Percentiles rank a stretch among this genome's conserved stretches.
Evolutionary conservation across 2,329 filamentous ascomycete species (phyloP).

Genomic region (Botryotinia narcissicola): DNA sequence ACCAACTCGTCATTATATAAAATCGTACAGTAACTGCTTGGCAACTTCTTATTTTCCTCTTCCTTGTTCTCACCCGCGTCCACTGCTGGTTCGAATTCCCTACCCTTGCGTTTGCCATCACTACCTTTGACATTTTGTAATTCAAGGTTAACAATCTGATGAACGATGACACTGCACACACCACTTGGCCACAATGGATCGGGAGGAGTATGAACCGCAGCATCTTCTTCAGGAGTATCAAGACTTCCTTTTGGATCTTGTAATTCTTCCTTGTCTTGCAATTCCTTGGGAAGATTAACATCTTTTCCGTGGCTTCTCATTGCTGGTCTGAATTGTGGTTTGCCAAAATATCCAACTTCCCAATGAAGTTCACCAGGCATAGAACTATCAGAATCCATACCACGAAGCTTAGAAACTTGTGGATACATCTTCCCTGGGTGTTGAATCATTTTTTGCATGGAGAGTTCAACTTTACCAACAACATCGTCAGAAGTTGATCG

Average conservation of each 20-base stretch:
- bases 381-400: slow-evolving; percentile 75
- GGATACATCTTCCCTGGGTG: slow-evolving; percentile 92
- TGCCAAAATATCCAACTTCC: slow-evolving; percentile 94
- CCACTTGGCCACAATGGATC: slow-evolving; percentile 97
- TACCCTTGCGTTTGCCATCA: slow-evolving; percentile 74
- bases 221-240: slow-evolving; percentile 73
- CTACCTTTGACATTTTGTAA: slow-evolving; percentile 89
- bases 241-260: slow-evolving; percentile 85
- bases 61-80: slow-evolving; percentile 82
- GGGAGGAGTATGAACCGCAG: slow-evolving; percentile 83
- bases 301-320: slow-evolving; percentile 86
- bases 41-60: slow-evolving; percentile 74
- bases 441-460: slow-evolving; percentile 92
- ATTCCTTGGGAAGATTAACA: slow-evolving; percentile 67
- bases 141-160: slow-evolving; percentile 94
- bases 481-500: slow-evolving; percentile 90
- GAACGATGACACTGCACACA: slow-evolving; percentile 79
- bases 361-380: slow-evolving; percentile 95
- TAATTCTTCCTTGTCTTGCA: slow-evolving; percentile 71
- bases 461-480: slow-evolving; percentile 90
- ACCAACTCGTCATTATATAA: slow-evolving; percentile 81
- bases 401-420: slow-evolving; percentile 77
- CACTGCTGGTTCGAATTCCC: slow-evolving; percentile 86
- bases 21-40: slow-evolving; percentile 92
- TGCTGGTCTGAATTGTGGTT: slow-evolving; percentile 81